Conservation (phyloP, 148 eudicot species). For the Camellia japonica region DNA sequence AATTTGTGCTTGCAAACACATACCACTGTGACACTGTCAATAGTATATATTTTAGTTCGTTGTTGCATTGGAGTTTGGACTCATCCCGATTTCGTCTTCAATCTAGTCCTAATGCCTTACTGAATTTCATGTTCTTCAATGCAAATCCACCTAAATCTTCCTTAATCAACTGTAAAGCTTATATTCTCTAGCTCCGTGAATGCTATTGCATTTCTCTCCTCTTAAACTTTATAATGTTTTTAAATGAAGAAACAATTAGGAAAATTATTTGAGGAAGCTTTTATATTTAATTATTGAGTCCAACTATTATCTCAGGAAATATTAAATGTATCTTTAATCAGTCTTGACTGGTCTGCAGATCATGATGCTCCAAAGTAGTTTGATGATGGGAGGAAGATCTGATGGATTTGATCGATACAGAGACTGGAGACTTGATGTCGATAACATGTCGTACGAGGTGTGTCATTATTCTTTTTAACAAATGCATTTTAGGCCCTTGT, state of each 20-base stretch:
- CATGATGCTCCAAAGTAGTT: constrained; percentile 68
- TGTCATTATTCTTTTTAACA: background rate
- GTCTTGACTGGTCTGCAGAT: constrained; percentile 43
- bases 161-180: no score
- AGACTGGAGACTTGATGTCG: constrained; percentile 80
- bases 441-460: constrained; percentile 90
- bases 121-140: no score
- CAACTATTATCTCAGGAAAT: background rate
- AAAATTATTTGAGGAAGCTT: background rate
- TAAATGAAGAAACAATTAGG: background rate
- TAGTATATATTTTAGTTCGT: no score
- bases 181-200: no score
- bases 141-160: no score
- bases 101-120: no score
- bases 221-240: no score
- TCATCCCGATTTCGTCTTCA: no score
- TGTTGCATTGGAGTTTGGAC: no score
- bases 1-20: no score
- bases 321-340: background rate
- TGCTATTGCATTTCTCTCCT: no score
- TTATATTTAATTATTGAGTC: background rate
- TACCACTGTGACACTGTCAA: no score
- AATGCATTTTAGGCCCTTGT: background rate
- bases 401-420: constrained; percentile 59
- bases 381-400: constrained; percentile 70